phyloP scores from a whole-genome alignment of 257 asterid genomes.

The Solanum corneliomulleri region DNA sequence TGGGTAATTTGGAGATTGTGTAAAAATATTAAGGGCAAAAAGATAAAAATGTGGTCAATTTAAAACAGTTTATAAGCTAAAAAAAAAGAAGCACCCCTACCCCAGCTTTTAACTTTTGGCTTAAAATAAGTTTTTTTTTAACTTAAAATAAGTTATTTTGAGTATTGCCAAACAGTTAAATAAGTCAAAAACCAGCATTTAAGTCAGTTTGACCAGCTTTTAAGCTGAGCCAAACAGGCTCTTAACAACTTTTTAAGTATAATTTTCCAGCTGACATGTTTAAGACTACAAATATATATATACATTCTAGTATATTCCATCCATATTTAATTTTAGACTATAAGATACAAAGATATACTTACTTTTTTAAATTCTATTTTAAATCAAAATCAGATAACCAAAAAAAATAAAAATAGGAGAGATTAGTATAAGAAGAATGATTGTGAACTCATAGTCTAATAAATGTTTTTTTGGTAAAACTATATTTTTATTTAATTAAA shows the following conservation, averaged over 20 bases:
- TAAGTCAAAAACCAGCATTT: no score
- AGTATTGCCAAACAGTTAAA: no score
- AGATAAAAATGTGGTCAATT: no score
- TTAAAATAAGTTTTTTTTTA: no score
- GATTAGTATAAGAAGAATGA: neutral
- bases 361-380: rapidly evolving
- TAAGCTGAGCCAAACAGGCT: no score
- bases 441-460: neutral
- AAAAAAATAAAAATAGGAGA: neutral
- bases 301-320: neutral
- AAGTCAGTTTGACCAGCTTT: no score
- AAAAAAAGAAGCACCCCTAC: no score
- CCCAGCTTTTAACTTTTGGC: no score
- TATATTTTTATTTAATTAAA: neutral
- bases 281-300: neutral
- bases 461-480: neutral
- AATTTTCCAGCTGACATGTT: neutral
- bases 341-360: neutral
- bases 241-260: neutral
- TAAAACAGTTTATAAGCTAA: no score
- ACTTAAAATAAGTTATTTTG: no score
- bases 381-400: neutral
- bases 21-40: no score
- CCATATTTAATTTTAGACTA: neutral
- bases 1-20: no score